These are phyloP conservation scores for Psilocybe azurescens DNA, from an alignment of 768 basidiomycete species.

Conservation along the genomic window DNA sequence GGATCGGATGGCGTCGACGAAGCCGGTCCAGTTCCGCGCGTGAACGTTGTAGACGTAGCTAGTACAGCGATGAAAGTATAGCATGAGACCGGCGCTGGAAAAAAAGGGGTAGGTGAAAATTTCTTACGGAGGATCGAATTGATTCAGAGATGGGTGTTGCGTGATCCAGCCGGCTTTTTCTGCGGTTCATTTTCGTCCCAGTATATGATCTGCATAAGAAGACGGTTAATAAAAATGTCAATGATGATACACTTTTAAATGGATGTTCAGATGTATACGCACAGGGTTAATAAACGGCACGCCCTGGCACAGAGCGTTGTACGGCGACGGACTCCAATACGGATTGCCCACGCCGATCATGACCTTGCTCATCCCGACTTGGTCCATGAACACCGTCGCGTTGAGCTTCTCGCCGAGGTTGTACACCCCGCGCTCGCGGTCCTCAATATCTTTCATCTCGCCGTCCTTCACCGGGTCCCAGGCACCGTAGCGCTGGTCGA, in stretches of 20 bases:
- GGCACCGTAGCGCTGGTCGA: conserved; percentile 26
- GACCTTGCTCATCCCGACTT: conserved; percentile 31
- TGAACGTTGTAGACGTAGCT: conserved; percentile 40
- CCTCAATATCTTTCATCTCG: conserved; percentile 27
- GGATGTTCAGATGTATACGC: neutral
- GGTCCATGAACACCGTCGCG: conserved; percentile 22
- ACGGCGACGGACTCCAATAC: conserved; percentile 34
- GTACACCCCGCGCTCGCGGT: conserved; percentile 24
- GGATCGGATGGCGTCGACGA: conserved; percentile 30
- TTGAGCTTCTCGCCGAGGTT: conserved; percentile 24
- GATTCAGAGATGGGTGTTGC: conserved; percentile 34
- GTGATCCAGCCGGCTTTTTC: conserved; percentile 32
- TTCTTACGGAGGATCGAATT: conserved; percentile 33
- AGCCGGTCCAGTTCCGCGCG: conserved; percentile 29
- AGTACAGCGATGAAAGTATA: neutral
- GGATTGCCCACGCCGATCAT: conserved; percentile 35
- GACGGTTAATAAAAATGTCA: neutral
- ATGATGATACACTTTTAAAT: neutral
- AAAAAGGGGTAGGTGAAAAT: neutral
- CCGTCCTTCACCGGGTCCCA: conserved; percentile 28
- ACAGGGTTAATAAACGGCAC: conserved; percentile 45
- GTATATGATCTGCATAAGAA: conserved; percentile 19
- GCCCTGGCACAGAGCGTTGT: conserved; percentile 40
- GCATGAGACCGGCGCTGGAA: neutral
- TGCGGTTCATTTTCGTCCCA: conserved; percentile 33